phyloP scores from a whole-genome alignment of 228 moss, liverwort and hornwort species.

The Sphagnum magellanicum region DNA sequence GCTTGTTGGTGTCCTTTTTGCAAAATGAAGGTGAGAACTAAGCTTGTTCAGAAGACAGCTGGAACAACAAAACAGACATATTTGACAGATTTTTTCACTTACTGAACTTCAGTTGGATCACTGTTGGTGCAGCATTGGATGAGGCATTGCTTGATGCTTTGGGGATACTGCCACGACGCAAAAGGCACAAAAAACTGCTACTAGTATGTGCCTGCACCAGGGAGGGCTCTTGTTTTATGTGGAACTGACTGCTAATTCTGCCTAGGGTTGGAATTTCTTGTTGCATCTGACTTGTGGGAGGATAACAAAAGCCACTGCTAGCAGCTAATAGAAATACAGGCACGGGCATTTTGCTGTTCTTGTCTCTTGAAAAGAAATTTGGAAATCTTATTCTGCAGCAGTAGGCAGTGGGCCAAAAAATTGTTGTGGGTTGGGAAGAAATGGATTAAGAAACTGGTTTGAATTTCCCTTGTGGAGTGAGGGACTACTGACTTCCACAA shows the following conservation, averaged over 20 bases:
- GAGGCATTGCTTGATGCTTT: constrained; percentile 93
- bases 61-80: background rate
- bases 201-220: constrained; percentile 38
- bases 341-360: too few relatives aligned
- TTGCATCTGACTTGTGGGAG: too few relatives aligned
- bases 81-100: background rate
- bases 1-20: constrained; percentile 84
- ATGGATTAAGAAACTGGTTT: background rate
- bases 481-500: background rate
- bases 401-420: background rate
- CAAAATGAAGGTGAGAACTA: constrained; percentile 71
- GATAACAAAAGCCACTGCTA: too few relatives aligned
- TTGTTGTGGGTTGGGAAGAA: background rate
- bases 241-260: background rate
- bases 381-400: too few relatives aligned
- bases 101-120: background rate
- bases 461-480: background rate
- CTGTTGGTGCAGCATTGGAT: constrained; percentile 70
- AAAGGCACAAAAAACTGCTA: constrained; percentile 83
- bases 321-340: too few relatives aligned
- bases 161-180: constrained; percentile 90
- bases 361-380: too few relatives aligned
- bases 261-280: background rate
- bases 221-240: too few relatives aligned
- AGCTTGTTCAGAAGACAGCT: background rate